Conservation (phyloP, 768 basidiomycete species). For the Tulasnella sp. region DNA sequence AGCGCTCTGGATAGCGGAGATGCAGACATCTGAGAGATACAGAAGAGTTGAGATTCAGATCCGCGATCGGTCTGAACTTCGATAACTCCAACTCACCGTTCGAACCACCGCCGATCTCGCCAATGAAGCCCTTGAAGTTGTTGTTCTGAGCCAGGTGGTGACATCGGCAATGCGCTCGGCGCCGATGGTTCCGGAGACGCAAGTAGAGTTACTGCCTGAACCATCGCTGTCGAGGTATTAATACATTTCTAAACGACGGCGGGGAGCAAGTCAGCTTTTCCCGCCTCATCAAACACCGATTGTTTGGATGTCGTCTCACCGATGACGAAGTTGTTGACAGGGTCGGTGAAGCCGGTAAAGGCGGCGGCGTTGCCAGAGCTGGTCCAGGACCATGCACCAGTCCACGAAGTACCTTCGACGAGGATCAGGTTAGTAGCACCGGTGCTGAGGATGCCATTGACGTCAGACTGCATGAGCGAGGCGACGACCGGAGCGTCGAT, state of each 20-base stretch:
- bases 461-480: slow-evolving; percentile 53
- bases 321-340: slow-evolving; percentile 54
- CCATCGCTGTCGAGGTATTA: slow-evolving; percentile 63
- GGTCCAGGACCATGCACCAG: slow-evolving; percentile 55
- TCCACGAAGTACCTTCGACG: slow-evolving; percentile 41
- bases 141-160: slow-evolving; percentile 51
- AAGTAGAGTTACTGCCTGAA: slow-evolving; percentile 43
- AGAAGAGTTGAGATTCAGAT: too few species aligned
- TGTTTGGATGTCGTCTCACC: slow-evolving; percentile 30
- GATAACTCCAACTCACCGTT: slow-evolving; percentile 23
- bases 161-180: slow-evolving; percentile 50
- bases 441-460: slow-evolving; percentile 54
- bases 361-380: slow-evolving; percentile 48
- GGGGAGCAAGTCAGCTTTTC: background rate
- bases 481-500: slow-evolving; percentile 47
- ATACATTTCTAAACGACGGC: slow-evolving; percentile 46
- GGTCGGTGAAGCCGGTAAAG: slow-evolving; percentile 48
- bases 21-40: slow-evolving; percentile 32
- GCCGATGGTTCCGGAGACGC: slow-evolving; percentile 56
- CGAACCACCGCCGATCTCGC: slow-evolving; percentile 50
- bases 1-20: slow-evolving; percentile 46
- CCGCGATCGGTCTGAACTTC: background rate
- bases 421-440: slow-evolving; percentile 49
- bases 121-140: slow-evolving; percentile 56
- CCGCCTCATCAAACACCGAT: background rate